Conservation (phyloP, 2,329 filamentous ascomycete genomes). For the Exophiala mesophila region DNA sequence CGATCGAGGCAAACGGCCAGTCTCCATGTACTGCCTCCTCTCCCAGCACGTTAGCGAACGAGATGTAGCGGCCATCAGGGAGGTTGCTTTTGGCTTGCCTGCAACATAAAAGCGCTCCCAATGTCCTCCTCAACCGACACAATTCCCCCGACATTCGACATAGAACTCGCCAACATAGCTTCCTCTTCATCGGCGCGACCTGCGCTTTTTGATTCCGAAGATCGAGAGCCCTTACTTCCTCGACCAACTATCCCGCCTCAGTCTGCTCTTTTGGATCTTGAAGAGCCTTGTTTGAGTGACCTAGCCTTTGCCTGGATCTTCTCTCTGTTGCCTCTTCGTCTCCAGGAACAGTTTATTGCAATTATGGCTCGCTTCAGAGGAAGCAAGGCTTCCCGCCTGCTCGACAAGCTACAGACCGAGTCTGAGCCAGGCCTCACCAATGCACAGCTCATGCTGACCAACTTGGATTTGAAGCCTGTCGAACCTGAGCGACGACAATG, state of each 20-base stretch:
- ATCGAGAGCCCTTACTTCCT: conserved; percentile 3
- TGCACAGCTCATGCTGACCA: conserved; percentile 44
- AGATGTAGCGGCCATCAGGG: too few species aligned
- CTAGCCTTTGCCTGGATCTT: conserved; percentile 3
- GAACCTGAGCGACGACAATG: conserved; percentile 37
- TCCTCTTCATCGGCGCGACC: neutral
- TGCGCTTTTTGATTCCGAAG: neutral
- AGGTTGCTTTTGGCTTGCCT: neutral
- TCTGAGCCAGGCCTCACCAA: conserved; percentile 68
- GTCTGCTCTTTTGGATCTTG: neutral
- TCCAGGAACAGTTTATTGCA: neutral
- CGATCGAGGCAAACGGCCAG: too few species aligned
- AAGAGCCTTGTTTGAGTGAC: neutral
- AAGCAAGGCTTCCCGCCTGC: conserved; percentile 7
- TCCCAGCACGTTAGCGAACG: too few species aligned
- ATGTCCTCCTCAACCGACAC: neutral
- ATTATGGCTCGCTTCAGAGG: conserved; percentile 4
- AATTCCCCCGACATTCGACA: too few species aligned
- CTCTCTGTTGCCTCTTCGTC: conserved; percentile 3
- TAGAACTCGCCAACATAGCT: conserved; percentile 7
- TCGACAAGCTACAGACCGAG: conserved; percentile 64
- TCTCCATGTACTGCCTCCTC: too few species aligned
- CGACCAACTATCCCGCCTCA: neutral
- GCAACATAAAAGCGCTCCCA: neutral
- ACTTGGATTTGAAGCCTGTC: conserved; percentile 39